Percentiles rank a stretch among this genome's conserved stretches.
Conservation (phyloP, 768 basidiomycete genomes). For the Ramaria sp. region DNA sequence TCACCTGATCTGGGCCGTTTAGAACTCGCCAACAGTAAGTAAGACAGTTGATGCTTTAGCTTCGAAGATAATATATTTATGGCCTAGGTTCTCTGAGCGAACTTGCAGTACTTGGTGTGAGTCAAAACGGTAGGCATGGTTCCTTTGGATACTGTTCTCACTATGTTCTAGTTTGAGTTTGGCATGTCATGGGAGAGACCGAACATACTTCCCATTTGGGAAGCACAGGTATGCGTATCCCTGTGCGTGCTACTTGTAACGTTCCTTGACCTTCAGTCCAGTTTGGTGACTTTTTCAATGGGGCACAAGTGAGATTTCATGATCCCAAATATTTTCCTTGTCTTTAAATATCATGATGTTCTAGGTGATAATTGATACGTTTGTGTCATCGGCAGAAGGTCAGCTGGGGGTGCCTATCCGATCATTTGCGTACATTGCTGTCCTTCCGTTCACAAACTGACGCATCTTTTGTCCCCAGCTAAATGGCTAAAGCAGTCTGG, state of each 20-base stretch:
- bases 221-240: conserved; percentile 55
- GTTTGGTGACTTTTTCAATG: conserved; percentile 94
- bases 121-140: conserved; percentile 18
- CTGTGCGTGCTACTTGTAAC: neutral
- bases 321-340: neutral
- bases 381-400: conserved; percentile 79
- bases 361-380: conserved; percentile 81
- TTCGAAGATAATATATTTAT: neutral
- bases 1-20: conserved; percentile 50
- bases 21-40: conserved; percentile 79
- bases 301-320: conserved; percentile 45
- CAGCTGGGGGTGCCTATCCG: conserved; percentile 16
- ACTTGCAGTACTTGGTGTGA: conserved; percentile 76
- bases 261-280: conserved; percentile 16
- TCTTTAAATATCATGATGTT: neutral
- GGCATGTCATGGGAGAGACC: conserved; percentile 87
- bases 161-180: conserved; percentile 60
- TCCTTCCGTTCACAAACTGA: neutral
- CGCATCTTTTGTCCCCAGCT: conserved; percentile 31
- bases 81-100: conserved; percentile 73
- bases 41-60: neutral
- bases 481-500: conserved; percentile 94
- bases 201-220: conserved; percentile 77
- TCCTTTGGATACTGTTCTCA: neutral
- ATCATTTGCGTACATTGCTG: neutral